Evolutionary conservation across 768 basidiomycete species (phyloP), one percentile per base, ranked within the genome.

Genomic region (Boletus reticuloceps): DNA sequence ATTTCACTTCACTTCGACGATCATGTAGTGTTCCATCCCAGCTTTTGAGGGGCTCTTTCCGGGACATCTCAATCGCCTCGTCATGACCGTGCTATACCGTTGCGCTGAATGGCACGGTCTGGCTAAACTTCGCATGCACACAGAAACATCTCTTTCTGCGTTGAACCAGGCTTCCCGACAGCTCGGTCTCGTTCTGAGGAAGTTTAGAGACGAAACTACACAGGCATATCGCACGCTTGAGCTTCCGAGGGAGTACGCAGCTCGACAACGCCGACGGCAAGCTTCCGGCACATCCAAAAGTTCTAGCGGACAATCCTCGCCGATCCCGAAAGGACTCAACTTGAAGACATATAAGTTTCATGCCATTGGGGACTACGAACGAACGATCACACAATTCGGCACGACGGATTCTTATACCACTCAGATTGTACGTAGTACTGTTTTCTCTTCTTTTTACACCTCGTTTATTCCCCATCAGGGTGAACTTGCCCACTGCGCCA

Each of bases 1-100:
- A 20, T 20, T 20, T 20, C 20, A 20, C 20, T 20, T 20, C 20
- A 20, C 20, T 20, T 20, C 20, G 20, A 20, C 20, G 20, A 20
- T 20, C 20, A 20, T 20, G 20, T 20, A 20, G 74, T 72, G 71
- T 64, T 2, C 55, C 8, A 58, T 76, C 6, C 74, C 76, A 1
- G 69, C 61, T 9, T 74, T 77, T 45, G 73, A 77, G 12, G 73
- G 69, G 6, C 69, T 79, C 0, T 59, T 77, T 17, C 65, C 63
- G 16, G 51, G 57, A 14, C 38, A 31, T 2, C 59, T 72, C 45
- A 53, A 74, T 27, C 16, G 27, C 3, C 51, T 62, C 8, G 29
- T 73, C 11, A 39, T 50, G 11, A 54, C 60, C 5, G 44, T 73
- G 0, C 46, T 74, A 1, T 75, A 70, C 53, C 50, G 49, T 1